Percentiles rank a stretch among this genome's conserved stretches.
These are phyloP conservation scores for Globisporangium irregulare DNA, from an alignment of 352 stramenopile species.

Conservation along the genomic window DNA sequence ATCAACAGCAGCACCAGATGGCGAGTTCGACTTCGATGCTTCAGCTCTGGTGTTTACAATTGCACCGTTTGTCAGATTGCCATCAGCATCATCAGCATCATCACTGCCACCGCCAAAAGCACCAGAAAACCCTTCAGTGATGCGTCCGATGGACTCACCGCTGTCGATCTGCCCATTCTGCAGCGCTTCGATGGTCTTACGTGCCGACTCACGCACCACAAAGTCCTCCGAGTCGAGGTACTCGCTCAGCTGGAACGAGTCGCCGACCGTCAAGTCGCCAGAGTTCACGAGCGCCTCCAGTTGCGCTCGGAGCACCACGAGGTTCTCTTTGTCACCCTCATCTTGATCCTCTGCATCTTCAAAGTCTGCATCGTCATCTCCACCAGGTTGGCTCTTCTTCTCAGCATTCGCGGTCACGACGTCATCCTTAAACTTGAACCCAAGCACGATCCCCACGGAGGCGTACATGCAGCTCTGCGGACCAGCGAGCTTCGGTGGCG, in stretches of 20 bases:
- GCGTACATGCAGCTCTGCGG: conserved; percentile 34
- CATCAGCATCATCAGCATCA: background rate
- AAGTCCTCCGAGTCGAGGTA: conserved; percentile 54
- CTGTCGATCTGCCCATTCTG: conserved; percentile 49
- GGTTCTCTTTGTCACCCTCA: conserved; percentile 14
- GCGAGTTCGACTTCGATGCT: conserved; percentile 23
- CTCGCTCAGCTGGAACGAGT: conserved; percentile 72
- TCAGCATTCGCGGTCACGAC: background rate
- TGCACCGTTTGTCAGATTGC: background rate
- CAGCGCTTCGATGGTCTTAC: conserved; percentile 60
- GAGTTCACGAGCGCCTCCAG: conserved; percentile 75
- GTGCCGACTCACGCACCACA: conserved; percentile 39
- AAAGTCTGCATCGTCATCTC: background rate
- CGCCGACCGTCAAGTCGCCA: conserved; percentile 50
- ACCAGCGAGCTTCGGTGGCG: conserved; percentile 11
- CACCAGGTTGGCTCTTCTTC: background rate
- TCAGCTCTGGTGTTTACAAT: conserved; percentile 15
- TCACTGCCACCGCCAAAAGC: conserved; percentile 2
- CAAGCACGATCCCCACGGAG: conserved; percentile 26
- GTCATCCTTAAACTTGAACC: conserved; percentile 10
- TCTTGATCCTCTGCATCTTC: background rate
- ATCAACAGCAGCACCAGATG: conserved; percentile 17
- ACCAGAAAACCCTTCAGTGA: conserved; percentile 32
- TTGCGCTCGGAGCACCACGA: conserved; percentile 65
- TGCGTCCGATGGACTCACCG: conserved; percentile 21